phyloP scores from a whole-genome alignment of 2,329 filamentous ascomycete genomes.

The Alternaria metachromatica region DNA sequence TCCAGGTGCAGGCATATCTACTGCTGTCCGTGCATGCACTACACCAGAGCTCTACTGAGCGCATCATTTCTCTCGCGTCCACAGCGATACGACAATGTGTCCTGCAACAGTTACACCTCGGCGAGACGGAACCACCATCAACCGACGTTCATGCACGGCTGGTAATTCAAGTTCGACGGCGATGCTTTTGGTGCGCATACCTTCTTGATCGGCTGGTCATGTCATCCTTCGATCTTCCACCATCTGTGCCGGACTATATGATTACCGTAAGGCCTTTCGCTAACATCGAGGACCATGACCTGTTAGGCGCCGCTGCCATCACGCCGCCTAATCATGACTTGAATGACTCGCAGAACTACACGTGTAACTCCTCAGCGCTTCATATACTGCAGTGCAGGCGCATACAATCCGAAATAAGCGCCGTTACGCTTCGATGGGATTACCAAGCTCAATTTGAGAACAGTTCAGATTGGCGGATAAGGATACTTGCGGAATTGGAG shows the following conservation, averaged over 20 bases:
- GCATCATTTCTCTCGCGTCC: conserved; percentile 24
- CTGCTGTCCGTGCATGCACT: conserved; percentile 25
- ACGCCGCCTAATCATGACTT: conserved; percentile 12
- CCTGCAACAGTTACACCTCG: conserved; percentile 25
- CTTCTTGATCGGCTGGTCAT: conserved; percentile 25
- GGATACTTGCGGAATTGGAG: conserved; percentile 23
- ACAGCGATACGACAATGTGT: conserved; percentile 27
- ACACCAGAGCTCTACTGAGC: conserved; percentile 28
- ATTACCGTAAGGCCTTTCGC: conserved; percentile 23
- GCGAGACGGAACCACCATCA: conserved; percentile 18
- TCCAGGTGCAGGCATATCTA: conserved; percentile 27
- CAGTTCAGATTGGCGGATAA: conserved; percentile 21
- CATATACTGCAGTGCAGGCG: conserved; percentile 28
- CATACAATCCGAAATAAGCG: conserved; percentile 27
- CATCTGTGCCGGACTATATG: conserved; percentile 22
- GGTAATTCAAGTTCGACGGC: conserved; percentile 20
- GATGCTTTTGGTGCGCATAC: conserved; percentile 30
- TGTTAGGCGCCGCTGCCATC: conserved; percentile 12
- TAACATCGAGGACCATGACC: conserved; percentile 23
- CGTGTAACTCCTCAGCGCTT: conserved; percentile 20
- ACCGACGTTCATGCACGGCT: conserved; percentile 3
- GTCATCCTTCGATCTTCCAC: conserved; percentile 24
- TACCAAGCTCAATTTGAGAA: conserved; percentile 19
- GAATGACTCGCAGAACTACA: conserved; percentile 18
- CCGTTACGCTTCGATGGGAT: conserved; percentile 23